Conservation (phyloP, 139 green algal species). For the Astrephomene gubernaculifera region DNA sequence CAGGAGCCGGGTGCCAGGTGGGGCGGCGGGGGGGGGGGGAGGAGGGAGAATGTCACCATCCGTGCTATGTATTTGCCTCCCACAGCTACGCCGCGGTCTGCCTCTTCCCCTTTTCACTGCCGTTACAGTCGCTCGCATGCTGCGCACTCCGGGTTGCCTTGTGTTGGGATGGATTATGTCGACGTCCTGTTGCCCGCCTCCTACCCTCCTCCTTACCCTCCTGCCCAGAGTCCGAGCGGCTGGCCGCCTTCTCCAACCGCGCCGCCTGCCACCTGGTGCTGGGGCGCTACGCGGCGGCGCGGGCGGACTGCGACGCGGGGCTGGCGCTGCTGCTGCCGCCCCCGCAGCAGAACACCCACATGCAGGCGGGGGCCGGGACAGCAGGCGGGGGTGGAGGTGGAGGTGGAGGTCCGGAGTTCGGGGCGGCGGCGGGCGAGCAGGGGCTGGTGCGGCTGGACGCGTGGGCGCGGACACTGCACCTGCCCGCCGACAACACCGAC, state of each 20-base stretch:
- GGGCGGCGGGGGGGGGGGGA: too few species aligned
- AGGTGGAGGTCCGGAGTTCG: not conserved
- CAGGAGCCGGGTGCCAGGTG: slow-evolving; percentile 27
- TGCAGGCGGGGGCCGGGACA: too few species aligned
- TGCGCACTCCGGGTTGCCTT: too few species aligned
- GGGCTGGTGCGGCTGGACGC: not conserved
- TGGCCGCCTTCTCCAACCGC: slow-evolving; percentile 56
- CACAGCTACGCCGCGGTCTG: too few species aligned
- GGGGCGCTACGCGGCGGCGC: slow-evolving; percentile 38
- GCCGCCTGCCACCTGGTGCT: slow-evolving; percentile 57
- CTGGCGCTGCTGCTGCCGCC: slow-evolving; percentile 30
- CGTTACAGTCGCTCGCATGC: too few species aligned
- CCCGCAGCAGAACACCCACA: not conserved
- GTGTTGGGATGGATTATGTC: too few species aligned
- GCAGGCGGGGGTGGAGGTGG: not conserved
- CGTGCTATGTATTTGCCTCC: too few species aligned
- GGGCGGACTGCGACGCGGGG: slow-evolving; percentile 21
- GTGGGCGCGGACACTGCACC: not conserved
- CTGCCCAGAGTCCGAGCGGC: slow-evolving; percentile 33
- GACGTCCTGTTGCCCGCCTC: too few species aligned
- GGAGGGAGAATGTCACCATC: not conserved
- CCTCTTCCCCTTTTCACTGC: too few species aligned
- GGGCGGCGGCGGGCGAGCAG: not conserved
- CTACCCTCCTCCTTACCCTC: too few species aligned
- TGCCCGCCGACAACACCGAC: not conserved